Evolutionary conservation across 1,284 basidiomycete species (phyloP), one percentile per base, ranked within the genome.

Genomic region (Sutorius eximius): DNA sequence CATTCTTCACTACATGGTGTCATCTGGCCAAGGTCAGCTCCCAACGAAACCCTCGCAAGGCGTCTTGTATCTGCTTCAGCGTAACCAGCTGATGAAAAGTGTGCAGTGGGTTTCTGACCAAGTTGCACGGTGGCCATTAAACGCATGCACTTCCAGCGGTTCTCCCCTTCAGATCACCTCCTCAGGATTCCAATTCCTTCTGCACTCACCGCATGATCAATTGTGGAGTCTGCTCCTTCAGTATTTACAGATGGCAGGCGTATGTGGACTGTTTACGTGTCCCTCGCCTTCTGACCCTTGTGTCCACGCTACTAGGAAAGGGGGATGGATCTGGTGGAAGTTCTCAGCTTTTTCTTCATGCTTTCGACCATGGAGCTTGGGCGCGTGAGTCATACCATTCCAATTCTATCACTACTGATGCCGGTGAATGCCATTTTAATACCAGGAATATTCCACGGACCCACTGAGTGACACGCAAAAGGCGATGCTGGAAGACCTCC

Each of bases 1-100:
- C 0, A 97, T 99, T 63, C 79, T 98, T 49, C 95, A 98, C 73
- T 99, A 93, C 71, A 98, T 99, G 95, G 97, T 99, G 2, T 95
- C 95, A 3, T 95, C 93, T 29, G 90, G 90, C 9, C 90, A 84
- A 51, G 82, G 82, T 40, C 82, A 85, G 67, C 73, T 78, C 60
- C 82, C 80, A 53, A 74, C 83, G n/a, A 82, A 81, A 61, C 91
- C 92, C 46, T 86, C 93, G 37, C 77, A 87, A 67, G 86, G 86
- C 37, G 95, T 98, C 10, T 76, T 97, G 16, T 90, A 86, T 66
- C 80, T 98, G 13, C 78, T 99, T 3, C 81, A 91, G 60, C 78
- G 86, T 30, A 93, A 93, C 65, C 89, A 90, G n/a, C 80, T 98
- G 57, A 98, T 99, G 92, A 79, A 81, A 15, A 81, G 67, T 53